phyloP scores from a whole-genome alignment of 2,329 filamentous ascomycete genomes.

The Calonectria fujianensis region DNA sequence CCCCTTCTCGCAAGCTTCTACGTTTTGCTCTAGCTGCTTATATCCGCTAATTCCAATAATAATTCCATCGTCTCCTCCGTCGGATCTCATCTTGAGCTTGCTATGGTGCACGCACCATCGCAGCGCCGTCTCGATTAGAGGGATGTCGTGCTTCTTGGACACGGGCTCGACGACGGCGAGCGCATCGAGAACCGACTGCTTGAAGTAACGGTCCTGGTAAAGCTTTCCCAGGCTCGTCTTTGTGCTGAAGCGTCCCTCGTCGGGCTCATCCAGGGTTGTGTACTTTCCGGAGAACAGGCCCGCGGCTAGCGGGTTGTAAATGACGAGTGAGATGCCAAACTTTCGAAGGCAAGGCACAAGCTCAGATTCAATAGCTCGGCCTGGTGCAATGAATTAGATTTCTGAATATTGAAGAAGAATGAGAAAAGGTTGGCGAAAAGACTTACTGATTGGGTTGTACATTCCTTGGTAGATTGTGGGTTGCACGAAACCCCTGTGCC shows the following conservation, averaged over 20 bases:
- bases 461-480: conserved; percentile 86
- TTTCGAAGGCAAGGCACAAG: conserved; percentile 78
- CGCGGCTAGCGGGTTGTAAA: conserved; percentile 84
- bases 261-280: conserved; percentile 52
- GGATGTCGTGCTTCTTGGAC: conserved; percentile 77
- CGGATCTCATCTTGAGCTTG: conserved; percentile 61
- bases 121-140: conserved; percentile 80
- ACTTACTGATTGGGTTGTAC: conserved; percentile 67
- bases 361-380: conserved; percentile 78
- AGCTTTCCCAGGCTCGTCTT: conserved; percentile 42
- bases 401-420: background rate
- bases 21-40: conserved; percentile 70
- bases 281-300: conserved; percentile 81
- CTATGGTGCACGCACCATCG: conserved; percentile 83
- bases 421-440: background rate
- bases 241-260: conserved; percentile 53
- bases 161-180: conserved; percentile 78
- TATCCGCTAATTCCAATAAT: conserved; percentile 71
- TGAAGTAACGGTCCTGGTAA: conserved; percentile 72
- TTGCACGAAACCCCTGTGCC: conserved; percentile 76
- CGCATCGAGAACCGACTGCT: conserved; percentile 74
- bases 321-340: conserved; percentile 81
- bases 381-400: background rate
- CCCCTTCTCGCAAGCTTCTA: conserved; percentile 72
- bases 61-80: conserved; percentile 65